A percentile compares a stretch with the other conserved stretches of the same genome.
These are phyloP conservation scores for Elsinoe necatrix DNA, from an alignment of 2,329 filamentous ascomycete genomes.

Conservation along the genomic window DNA sequence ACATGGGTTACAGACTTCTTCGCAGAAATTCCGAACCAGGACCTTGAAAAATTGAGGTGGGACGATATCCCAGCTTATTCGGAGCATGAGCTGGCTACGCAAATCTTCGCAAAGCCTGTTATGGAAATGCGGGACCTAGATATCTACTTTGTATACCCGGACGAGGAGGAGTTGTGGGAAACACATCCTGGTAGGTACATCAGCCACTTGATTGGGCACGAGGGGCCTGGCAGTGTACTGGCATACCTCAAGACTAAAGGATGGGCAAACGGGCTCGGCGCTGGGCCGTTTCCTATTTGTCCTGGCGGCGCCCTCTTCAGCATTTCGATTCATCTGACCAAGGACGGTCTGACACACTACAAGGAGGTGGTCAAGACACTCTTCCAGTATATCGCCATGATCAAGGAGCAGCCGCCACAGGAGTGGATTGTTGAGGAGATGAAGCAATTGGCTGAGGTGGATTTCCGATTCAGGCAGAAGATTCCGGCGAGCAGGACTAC, in stretches of 20 bases:
- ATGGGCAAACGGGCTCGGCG: constrained; percentile 76
- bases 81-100: constrained; percentile 54
- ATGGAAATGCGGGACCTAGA: constrained; percentile 77
- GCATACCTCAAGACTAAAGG: constrained; percentile 83
- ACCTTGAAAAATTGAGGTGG: constrained; percentile 61
- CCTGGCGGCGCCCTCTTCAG: constrained; percentile 75
- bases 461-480: constrained; percentile 94
- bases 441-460: constrained; percentile 80
- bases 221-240: constrained; percentile 86
- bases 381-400: constrained; percentile 85
- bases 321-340: constrained; percentile 69
- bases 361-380: constrained; percentile 72
- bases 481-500: constrained; percentile 82
- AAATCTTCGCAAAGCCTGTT: constrained; percentile 82
- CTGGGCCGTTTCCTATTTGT: constrained; percentile 66
- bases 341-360: constrained; percentile 76
- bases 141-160: constrained; percentile 74
- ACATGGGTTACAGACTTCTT: constrained; percentile 79
- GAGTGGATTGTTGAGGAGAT: constrained; percentile 94
- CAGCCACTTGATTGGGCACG: constrained; percentile 82
- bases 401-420: constrained; percentile 70
- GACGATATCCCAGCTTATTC: constrained; percentile 53
- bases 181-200: constrained; percentile 79
- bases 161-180: constrained; percentile 72
- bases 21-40: constrained; percentile 70